These are phyloP conservation scores for Daldinia concentrica DNA, from an alignment of 495 filamentous ascomycete genomes.

Conservation along the genomic window DNA sequence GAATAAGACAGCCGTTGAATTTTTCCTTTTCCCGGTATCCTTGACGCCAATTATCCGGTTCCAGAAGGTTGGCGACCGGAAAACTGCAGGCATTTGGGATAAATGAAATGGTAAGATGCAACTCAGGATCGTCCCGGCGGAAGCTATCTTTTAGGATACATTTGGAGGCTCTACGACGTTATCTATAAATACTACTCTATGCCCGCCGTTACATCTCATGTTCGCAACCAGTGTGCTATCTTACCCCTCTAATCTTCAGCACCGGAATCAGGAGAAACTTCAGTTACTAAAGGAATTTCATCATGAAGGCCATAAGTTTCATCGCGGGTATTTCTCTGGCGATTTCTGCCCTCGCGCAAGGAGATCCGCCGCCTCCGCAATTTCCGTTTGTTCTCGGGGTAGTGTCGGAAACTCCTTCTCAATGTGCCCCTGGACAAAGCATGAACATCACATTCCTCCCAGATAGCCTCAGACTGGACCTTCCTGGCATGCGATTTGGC, in stretches of 20 bases:
- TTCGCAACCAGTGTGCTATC: neutral
- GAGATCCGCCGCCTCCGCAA: constrained; percentile 32
- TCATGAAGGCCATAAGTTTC: constrained; percentile 17
- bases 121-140: constrained; percentile 2
- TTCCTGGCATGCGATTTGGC: constrained; percentile 24
- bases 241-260: neutral
- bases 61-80: constrained; percentile 2
- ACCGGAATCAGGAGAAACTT: neutral
- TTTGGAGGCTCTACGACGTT: neutral
- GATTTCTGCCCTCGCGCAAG: constrained; percentile 8
- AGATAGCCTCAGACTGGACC: constrained; percentile 28
- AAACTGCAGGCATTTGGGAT: constrained; percentile 23
- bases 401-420: constrained; percentile 19
- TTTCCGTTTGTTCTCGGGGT: constrained; percentile 18
- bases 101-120: constrained; percentile 21
- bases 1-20: constrained; percentile 14
- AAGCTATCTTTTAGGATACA: constrained; percentile 7
- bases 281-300: neutral
- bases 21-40: constrained; percentile 13
- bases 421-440: constrained; percentile 32
- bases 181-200: neutral
- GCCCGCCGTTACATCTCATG: neutral
- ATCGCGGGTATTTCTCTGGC: constrained; percentile 18
- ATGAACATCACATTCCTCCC: constrained; percentile 33
- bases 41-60: constrained; percentile 26